These are phyloP conservation scores for Hypomontagnella submonticulosa DNA, from an alignment of 495 filamentous ascomycete genomes.

Conservation along the genomic window DNA sequence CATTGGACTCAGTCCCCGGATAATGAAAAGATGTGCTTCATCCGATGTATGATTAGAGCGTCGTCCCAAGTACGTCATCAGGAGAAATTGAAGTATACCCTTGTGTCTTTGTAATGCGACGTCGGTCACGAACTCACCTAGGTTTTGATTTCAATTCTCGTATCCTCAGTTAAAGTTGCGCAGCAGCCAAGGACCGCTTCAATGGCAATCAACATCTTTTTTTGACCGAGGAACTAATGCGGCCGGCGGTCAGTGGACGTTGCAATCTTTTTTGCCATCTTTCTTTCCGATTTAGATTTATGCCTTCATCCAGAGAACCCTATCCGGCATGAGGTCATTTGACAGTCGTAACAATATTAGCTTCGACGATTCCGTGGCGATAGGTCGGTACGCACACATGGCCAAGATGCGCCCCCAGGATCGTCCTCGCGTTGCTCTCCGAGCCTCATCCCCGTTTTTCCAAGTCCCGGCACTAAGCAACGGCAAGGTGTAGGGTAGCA, in stretches of 20 bases:
- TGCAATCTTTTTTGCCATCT: slow-evolving; percentile 1
- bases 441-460: slow-evolving; percentile 28
- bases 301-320: slow-evolving; percentile 9
- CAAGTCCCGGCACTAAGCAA: slow-evolving; percentile 30
- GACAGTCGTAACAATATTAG: slow-evolving; percentile 24
- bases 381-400: slow-evolving; percentile 15
- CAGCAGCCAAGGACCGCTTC: not conserved
- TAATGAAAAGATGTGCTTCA: slow-evolving; percentile 50
- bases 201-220: not conserved
- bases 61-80: slow-evolving; percentile 33
- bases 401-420: slow-evolving; percentile 24
- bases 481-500: slow-evolving; percentile 1
- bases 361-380: slow-evolving; percentile 12
- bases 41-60: slow-evolving; percentile 41
- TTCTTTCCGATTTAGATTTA: slow-evolving; percentile 10
- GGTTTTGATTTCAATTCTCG: slow-evolving; percentile 23
- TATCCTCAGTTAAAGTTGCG: slow-evolving; percentile 20
- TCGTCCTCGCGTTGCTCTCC: slow-evolving; percentile 29
- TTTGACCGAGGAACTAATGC: slow-evolving; percentile 13
- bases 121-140: slow-evolving; percentile 28
- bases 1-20: slow-evolving; percentile 69
- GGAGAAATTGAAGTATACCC: slow-evolving; percentile 27
- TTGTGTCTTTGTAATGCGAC: slow-evolving; percentile 21
- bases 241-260: slow-evolving; percentile 18
- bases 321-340: slow-evolving; percentile 21